phyloP scores from a whole-genome alignment of 2,329 filamentous ascomycete genomes.

The Pestalotiopsis sp. region DNA sequence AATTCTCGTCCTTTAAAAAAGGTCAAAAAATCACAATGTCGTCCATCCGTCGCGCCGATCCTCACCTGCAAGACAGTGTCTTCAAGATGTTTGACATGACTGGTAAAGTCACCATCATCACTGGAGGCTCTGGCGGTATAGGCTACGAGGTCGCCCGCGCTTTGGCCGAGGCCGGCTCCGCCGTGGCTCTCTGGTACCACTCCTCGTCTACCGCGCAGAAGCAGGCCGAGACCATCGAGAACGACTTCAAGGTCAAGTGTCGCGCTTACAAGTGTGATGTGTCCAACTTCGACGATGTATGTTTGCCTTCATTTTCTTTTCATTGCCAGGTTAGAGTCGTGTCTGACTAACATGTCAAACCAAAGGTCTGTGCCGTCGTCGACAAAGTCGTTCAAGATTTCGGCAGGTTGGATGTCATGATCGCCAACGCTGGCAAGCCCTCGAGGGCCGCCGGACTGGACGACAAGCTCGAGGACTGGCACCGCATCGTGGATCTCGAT shows the following conservation, averaged over 20 bases:
- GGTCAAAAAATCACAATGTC: neutral
- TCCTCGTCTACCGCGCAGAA: constrained; percentile 18
- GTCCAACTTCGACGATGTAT: constrained; percentile 42
- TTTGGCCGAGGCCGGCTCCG: constrained; percentile 36
- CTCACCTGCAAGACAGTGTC: constrained; percentile 25
- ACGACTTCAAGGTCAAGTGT: constrained; percentile 33
- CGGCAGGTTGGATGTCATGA: constrained; percentile 75
- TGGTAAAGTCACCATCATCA: constrained; percentile 34
- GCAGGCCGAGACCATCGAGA: constrained; percentile 16
- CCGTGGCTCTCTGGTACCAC: constrained; percentile 23
- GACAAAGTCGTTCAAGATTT: constrained; percentile 63
- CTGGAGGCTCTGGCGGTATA: constrained; percentile 39
- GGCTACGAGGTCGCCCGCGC: constrained; percentile 36
- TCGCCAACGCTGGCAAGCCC: constrained; percentile 76
- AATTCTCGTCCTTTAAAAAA: neutral
- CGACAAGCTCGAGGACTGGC: constrained; percentile 64
- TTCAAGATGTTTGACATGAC: constrained; percentile 31
- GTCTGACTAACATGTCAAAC: neutral
- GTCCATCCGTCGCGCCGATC: constrained; percentile 15
- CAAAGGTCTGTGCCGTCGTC: constrained; percentile 50
- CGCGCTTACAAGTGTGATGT: constrained; percentile 66
- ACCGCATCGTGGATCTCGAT: constrained; percentile 70
- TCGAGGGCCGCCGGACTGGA: constrained; percentile 74
- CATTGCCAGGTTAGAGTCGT: no score
- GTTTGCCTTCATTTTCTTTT: neutral